These are phyloP conservation scores for Cerioporus squamosus DNA, from an alignment of 1,284 basidiomycete genomes.

Conservation along the genomic window DNA sequence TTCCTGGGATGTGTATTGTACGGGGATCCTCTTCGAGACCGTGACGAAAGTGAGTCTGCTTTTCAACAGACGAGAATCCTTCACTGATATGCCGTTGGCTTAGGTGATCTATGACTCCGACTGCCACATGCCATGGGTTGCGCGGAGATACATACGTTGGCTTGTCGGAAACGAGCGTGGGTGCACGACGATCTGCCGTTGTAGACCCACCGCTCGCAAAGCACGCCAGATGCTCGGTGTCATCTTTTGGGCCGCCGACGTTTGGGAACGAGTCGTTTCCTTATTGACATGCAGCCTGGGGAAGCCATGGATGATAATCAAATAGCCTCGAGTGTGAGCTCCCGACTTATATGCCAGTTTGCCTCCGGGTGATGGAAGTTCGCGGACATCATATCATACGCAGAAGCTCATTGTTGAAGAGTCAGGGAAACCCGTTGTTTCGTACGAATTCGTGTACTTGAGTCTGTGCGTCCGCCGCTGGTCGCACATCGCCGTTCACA, in stretches of 20 bases:
- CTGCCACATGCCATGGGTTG: background rate
- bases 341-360: too few species aligned
- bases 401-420: too few species aligned
- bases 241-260: background rate
- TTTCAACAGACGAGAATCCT: too few species aligned
- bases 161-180: background rate
- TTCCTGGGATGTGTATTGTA: background rate
- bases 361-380: too few species aligned
- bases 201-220: background rate
- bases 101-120: background rate
- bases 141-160: background rate
- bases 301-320: too few species aligned
- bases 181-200: background rate
- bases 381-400: too few species aligned
- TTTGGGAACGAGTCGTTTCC: background rate
- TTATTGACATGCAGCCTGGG: too few species aligned
- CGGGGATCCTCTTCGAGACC: background rate
- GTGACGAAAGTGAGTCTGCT: background rate
- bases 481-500: too few species aligned
- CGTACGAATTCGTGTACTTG: too few species aligned
- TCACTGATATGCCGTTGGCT: background rate
- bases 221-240: background rate
- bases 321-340: too few species aligned
- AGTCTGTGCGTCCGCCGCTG: too few species aligned
- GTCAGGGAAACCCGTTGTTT: too few species aligned